These are phyloP conservation scores for Ophiostoma pallidulum DNA, from an alignment of 2,329 filamentous ascomycete species.

Conservation along the genomic window DNA sequence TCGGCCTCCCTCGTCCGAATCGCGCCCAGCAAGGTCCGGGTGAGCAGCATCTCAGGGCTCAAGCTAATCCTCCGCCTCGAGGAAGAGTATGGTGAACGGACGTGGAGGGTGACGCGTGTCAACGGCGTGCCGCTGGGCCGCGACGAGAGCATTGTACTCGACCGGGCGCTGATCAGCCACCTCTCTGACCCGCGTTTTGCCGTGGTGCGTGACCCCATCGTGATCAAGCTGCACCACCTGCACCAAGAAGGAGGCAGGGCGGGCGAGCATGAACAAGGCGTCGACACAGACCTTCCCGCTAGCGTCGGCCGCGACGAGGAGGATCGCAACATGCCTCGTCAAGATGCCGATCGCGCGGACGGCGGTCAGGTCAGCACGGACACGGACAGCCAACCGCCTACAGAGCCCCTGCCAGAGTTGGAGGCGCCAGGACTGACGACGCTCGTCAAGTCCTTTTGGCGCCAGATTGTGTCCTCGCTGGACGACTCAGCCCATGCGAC, in stretches of 20 bases:
- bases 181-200: constrained; percentile 78
- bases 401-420: too few relatives aligned
- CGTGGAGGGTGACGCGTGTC: constrained; percentile 68
- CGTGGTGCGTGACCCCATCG: constrained; percentile 56
- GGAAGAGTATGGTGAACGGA: constrained; percentile 34
- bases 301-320: constrained; percentile 10
- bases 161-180: constrained; percentile 64
- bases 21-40: constrained; percentile 35
- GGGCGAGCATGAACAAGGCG: constrained; percentile 39
- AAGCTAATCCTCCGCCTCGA: constrained; percentile 61
- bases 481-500: constrained; percentile 20
- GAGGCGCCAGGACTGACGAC: constrained; percentile 27
- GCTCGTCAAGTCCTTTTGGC: constrained; percentile 38
- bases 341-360: constrained; percentile 15
- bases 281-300: constrained; percentile 4
- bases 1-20: constrained; percentile 35
- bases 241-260: constrained; percentile 67
- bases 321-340: constrained; percentile 19
- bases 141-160: constrained; percentile 78
- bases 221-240: constrained; percentile 28
- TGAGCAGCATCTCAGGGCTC: constrained; percentile 46
- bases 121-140: constrained; percentile 73
- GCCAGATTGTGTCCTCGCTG: constrained; percentile 35
- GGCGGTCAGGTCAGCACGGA: background rate
- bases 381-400: too few relatives aligned